Conservation (phyloP, 768 basidiomycete species). For the Lentinula sp. region DNA sequence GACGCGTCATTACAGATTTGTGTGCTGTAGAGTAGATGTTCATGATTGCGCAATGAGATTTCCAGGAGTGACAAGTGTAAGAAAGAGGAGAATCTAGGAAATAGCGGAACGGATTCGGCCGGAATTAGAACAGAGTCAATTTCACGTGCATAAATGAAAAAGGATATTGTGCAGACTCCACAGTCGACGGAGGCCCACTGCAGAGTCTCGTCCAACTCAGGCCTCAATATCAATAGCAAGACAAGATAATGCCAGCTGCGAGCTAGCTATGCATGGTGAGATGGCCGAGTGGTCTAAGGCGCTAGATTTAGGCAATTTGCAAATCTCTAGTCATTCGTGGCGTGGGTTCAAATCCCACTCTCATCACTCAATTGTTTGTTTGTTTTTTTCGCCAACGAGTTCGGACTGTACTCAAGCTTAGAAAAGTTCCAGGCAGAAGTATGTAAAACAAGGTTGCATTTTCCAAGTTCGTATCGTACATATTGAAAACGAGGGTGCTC, state of each 20-base stretch:
- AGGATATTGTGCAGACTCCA: too few species aligned
- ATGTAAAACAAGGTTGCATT: too few species aligned
- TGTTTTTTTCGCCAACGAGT: too few species aligned
- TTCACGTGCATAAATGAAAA: neutral
- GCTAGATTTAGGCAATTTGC: neutral
- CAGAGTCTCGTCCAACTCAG: neutral
- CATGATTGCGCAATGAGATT: neutral
- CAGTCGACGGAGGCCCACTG: too few species aligned
- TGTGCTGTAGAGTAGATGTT: neutral
- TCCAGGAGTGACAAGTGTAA: too few species aligned
- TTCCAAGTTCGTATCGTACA: too few species aligned
- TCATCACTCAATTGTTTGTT: neutral
- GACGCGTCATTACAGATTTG: neutral
- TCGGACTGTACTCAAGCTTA: too few species aligned
- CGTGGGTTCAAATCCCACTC: constrained; percentile 3
- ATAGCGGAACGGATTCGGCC: neutral
- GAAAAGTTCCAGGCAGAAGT: too few species aligned
- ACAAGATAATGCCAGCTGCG: too few species aligned
- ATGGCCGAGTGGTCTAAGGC: constrained; percentile 3
- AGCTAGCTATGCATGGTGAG: neutral
- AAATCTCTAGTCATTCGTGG: neutral
- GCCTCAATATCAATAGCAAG: too few species aligned
- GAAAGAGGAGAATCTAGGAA: neutral
- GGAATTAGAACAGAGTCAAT: neutral
- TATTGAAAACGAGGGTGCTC: too few species aligned